These are phyloP conservation scores for Colletotrichum lentis DNA, from an alignment of 2,329 filamentous ascomycete species.

Conservation along the genomic window DNA sequence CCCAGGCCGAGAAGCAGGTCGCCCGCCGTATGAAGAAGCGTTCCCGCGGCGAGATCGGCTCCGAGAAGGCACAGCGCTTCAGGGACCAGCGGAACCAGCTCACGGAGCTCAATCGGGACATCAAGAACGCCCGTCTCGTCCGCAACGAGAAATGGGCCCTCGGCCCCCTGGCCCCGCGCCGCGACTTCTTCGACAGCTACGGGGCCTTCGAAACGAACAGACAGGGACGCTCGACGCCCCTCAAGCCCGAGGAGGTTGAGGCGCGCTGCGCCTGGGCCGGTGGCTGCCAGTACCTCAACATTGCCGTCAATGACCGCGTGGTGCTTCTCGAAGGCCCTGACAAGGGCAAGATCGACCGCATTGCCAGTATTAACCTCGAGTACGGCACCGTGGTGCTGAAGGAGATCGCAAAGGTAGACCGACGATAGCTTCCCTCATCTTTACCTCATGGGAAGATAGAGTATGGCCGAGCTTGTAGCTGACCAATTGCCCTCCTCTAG, in stretches of 20 bases:
- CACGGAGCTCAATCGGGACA: slow-evolving; percentile 44
- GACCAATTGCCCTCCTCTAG: slow-evolving; percentile 40
- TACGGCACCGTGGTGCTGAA: slow-evolving; percentile 68
- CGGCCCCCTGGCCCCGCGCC: slow-evolving; percentile 79
- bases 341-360: slow-evolving; percentile 82
- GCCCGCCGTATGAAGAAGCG: slow-evolving; percentile 57
- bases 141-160: slow-evolving; percentile 80
- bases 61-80: slow-evolving; percentile 45
- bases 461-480: background rate
- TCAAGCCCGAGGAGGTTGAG: slow-evolving; percentile 49
- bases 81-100: slow-evolving; percentile 49
- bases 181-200: slow-evolving; percentile 72
- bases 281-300: slow-evolving; percentile 64
- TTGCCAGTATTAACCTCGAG: slow-evolving; percentile 64
- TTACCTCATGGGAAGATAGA: background rate
- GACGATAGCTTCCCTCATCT: background rate
- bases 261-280: slow-evolving; percentile 65
- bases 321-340: slow-evolving; percentile 80
- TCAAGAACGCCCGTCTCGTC: slow-evolving; percentile 52
- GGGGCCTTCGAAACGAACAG: slow-evolving; percentile 55
- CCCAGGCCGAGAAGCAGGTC: slow-evolving; percentile 72
- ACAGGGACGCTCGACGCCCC: slow-evolving; percentile 47
- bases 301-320: slow-evolving; percentile 78
- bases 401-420: slow-evolving; percentile 69
- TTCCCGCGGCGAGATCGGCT: slow-evolving; percentile 44